phyloP scores from a whole-genome alignment of 768 basidiomycete species.

The Hemileccinum rubropunctum region DNA sequence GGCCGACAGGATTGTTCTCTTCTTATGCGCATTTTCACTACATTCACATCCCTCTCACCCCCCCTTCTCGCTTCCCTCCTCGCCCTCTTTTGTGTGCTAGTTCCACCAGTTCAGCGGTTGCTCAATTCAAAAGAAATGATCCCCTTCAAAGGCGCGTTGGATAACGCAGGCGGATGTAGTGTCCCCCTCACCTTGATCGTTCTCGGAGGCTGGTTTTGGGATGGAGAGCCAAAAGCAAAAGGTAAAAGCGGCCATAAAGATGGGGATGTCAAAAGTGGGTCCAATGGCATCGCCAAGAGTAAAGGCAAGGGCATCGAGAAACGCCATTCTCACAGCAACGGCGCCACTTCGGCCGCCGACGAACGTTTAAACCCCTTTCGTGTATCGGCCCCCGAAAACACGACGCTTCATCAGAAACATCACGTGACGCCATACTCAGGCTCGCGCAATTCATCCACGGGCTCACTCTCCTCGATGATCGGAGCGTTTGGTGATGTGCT shows the following conservation, averaged over 20 bases:
- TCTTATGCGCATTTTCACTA: not conserved
- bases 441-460: slow-evolving; percentile 13
- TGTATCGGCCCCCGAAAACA: not conserved
- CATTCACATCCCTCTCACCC: slow-evolving; percentile 73
- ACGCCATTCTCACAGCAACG: not conserved
- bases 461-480: slow-evolving; percentile 21
- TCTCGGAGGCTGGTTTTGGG: slow-evolving; percentile 89
- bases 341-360: not conserved
- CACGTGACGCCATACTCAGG: not conserved
- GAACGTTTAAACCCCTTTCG: not conserved
- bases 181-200: slow-evolving; percentile 90
- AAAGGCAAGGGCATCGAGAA: slow-evolving; percentile 9
- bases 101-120: slow-evolving; percentile 69
- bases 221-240: slow-evolving; percentile 20
- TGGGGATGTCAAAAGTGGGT: not conserved
- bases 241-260: not conserved
- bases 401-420: not conserved
- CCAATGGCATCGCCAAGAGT: not conserved
- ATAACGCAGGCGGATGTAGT: slow-evolving; percentile 68
- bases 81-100: slow-evolving; percentile 74
- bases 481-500: slow-evolving; percentile 17
- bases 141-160: slow-evolving; percentile 67
- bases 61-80: slow-evolving; percentile 79
- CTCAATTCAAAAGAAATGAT: slow-evolving; percentile 58
- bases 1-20: not conserved